Evolutionary conservation across 2,329 filamentous ascomycete genomes (phyloP).

Genomic region (Ophiosphaerella korrae): DNA sequence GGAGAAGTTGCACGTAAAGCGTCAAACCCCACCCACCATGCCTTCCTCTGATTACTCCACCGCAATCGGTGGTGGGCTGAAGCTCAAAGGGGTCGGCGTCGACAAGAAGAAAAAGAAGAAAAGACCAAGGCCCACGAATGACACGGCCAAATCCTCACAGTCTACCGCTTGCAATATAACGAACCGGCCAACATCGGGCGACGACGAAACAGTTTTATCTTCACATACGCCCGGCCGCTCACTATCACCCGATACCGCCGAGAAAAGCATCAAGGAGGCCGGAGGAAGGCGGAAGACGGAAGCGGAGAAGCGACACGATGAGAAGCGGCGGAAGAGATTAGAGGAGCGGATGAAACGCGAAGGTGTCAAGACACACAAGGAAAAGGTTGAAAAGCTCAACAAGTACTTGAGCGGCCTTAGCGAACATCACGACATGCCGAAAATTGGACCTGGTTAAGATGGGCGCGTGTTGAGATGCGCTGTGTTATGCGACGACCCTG

Average conservation of each 20-base stretch:
- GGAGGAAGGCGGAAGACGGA: constrained; percentile 71
- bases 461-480: neutral
- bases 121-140: constrained; percentile 42
- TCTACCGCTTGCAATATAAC: constrained; percentile 21
- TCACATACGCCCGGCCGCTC: constrained; percentile 33
- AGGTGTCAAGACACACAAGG: constrained; percentile 93
- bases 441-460: constrained; percentile 62
- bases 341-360: constrained; percentile 82
- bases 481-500: neutral
- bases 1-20: neutral
- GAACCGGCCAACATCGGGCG: constrained; percentile 15
- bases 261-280: constrained; percentile 30
- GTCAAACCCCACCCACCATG: constrained; percentile 54
- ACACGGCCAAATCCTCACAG: constrained; percentile 13
- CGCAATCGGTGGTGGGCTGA: constrained; percentile 74
- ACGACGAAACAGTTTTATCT: constrained; percentile 22
- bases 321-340: constrained; percentile 78
- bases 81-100: constrained; percentile 76
- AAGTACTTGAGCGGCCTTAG: constrained; percentile 88
- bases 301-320: constrained; percentile 79
- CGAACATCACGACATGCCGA: constrained; percentile 93
- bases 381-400: constrained; percentile 94
- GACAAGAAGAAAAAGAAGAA: constrained; percentile 69
- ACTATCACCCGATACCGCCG: constrained; percentile 41
- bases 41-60: constrained; percentile 75